Base-by-base conservation (phyloP, 2,329 filamentous ascomycete species). In the Zalaria sp. region DNA sequence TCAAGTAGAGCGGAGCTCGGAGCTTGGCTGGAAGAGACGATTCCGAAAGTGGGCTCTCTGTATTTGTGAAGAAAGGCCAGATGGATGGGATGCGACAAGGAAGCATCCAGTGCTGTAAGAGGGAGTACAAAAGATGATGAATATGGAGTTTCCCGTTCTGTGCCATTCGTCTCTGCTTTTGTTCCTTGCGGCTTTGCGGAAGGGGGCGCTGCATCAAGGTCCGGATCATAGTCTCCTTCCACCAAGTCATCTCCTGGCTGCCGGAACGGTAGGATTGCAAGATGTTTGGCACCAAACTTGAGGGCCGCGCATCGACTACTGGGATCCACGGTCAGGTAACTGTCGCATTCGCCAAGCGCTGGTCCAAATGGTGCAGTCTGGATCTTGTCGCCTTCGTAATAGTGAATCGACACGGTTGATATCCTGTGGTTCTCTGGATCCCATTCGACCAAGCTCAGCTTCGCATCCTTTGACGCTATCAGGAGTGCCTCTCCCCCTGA, bases 41-140 rank as follows among this genome's bases (percentile, higher is more conserved):
- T 88, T 43, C 89, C 91, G 65, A 98, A 94, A 0, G 91, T 98
- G 8, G 91, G 89, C 62, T 96, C 91, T 60, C 91, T 81, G 62
- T 98, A 98, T 66, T 96, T 89, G 71, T 96, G 77, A 49, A 98
- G 68, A 61, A 98, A 98, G 42, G 84, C 81, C 55, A 98, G 76
- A 57, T 94, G 85, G 55, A 95, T 79, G 38, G 89, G 87, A 62
- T 94, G 83, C 46, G 89, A 77, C 51, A 98, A 72, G 48, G 75
- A 78, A 47, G 88, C 83, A 61, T 96, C 89, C 62, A 98, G 73
- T 54, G 87, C 78, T 41, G 88, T 86, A 50, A 96, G 72, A 48
- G 87, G 83, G 49, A 98, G 73, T 49, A 96, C 89, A 67, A 96
- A 98, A 43, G 91, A 96, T 29, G 87, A 75, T 53, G 79, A 75